Evolutionary conservation across 1,139 yeast genomes (phyloP).

Genomic region (Yamadazyma pseudoaaseri): DNA sequence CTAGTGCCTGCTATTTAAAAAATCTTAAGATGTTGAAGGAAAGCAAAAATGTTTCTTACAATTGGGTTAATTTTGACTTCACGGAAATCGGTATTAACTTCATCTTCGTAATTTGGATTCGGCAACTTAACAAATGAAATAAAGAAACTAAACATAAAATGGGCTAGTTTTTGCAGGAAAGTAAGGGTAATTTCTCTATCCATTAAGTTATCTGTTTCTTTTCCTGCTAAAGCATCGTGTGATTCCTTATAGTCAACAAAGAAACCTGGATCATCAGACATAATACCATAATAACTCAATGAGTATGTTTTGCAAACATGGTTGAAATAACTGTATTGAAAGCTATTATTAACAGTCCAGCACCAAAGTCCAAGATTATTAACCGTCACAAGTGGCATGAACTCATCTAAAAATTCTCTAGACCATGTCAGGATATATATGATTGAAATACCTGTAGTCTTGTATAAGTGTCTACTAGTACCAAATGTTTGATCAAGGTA

Average conservation of each 20-base stretch:
- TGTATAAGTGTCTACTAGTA: constrained; percentile 25
- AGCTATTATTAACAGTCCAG: constrained; percentile 76
- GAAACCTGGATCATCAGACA: constrained; percentile 58
- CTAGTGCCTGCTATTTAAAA: no score
- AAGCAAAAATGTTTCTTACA: background rate
- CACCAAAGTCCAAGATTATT: constrained; percentile 58
- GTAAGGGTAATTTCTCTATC: constrained; percentile 14
- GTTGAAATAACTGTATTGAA: constrained; percentile 46
- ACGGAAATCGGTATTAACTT: background rate
- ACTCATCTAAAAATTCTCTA: constrained; percentile 30
- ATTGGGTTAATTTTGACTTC: background rate
- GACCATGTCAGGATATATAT: constrained; percentile 43
- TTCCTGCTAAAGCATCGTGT: background rate
- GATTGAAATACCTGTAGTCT: constrained; percentile 38
- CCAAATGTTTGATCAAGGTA: constrained; percentile 28
- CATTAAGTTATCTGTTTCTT: constrained; percentile 5
- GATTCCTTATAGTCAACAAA: constrained; percentile 24
- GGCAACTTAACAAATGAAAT: constrained; percentile 8
- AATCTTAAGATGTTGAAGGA: constrained; percentile 3
- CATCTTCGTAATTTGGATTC: constrained; percentile 20
- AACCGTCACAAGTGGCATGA: constrained; percentile 36
- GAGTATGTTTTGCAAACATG: constrained; percentile 25
- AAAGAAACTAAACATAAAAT: constrained; percentile 19
- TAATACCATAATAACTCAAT: constrained; percentile 48
- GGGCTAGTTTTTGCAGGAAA: constrained; percentile 20